Percentiles rank a stretch among this genome's conserved stretches.
Evolutionary conservation across 139 green algal species (phyloP).

Genomic region (Picochlorum sp.): DNA sequence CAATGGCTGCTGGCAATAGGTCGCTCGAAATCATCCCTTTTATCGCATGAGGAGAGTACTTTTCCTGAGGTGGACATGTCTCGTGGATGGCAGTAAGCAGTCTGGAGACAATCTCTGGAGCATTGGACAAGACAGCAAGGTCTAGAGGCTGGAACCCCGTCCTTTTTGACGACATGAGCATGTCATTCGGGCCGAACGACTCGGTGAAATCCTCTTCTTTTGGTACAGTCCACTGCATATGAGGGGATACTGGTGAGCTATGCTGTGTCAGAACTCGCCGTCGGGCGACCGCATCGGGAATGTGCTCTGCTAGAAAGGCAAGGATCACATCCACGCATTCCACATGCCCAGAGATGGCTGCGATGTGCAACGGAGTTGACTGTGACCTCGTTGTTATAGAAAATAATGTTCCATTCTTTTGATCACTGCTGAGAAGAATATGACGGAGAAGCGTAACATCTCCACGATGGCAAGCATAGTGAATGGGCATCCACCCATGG

Average conservation of each 20-base stretch:
- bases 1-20: too few species aligned
- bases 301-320: not conserved
- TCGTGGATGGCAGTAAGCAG: too few species aligned
- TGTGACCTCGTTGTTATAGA: not conserved
- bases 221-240: not conserved
- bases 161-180: not conserved
- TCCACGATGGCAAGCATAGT: too few species aligned
- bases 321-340: not conserved
- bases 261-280: not conserved
- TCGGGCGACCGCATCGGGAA: not conserved
- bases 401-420: not conserved
- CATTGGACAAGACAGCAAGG: not conserved
- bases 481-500: too few species aligned
- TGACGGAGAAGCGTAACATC: too few species aligned
- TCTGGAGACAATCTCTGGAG: too few species aligned
- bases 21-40: too few species aligned
- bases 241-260: not conserved
- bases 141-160: not conserved
- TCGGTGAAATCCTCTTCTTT: not conserved
- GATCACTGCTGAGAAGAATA: too few species aligned
- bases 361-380: not conserved
- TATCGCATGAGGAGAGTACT: too few species aligned
- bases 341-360: not conserved
- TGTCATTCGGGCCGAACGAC: not conserved
- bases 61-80: too few species aligned